Base-by-base conservation (phyloP, 768 basidiomycete genomes). In the Tylopilus rubrobrunneus region DNA sequence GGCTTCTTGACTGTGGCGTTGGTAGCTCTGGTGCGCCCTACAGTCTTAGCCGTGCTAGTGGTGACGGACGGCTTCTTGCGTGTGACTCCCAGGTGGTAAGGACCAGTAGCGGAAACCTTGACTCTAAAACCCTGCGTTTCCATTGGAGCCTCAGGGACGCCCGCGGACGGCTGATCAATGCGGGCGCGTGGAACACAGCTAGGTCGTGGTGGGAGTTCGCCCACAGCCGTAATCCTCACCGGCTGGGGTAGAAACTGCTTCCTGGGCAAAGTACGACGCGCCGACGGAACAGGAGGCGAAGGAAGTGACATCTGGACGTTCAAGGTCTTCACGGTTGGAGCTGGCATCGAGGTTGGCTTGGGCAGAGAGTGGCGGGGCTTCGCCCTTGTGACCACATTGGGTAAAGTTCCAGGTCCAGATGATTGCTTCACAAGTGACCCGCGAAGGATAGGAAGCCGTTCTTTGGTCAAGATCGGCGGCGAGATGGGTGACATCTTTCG, bases 181-280 rank as follows among this genome's bases (percentile, higher is more conserved):
- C 21, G 33, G 4, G n/a, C 7, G 12, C 37, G 12, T 2, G 50
- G 57, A 41, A 59, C 10, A n/a, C 57, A 59, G 29, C 50, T 45
- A 0, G 50, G 46, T 9, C 49, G 45, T 1, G 50, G 37, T 3
- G 45, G 27, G 14, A 36, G 37, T 25, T 48, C 19, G 2, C 19
- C 25, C 27, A 19, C 7, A 6, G 14, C 10, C 5, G 34, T 17
- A 15, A 17, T 11, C 36, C 15, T 39, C 14, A 10, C 9, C 3
- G 42, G 14, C 21, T 48, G 48, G 0, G 15, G 12, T 11, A 52
- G 17, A 7, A 12, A 36, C n/a, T 33, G 21, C 49, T 33, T 47
- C 45, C 17, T 5, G 15, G n/a, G 17, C 6, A 29, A 19, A 11
- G 42, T 2, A 1, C 1, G 11, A 1, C 3, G 17, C 15, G 36